Conservation (phyloP, 495 filamentous ascomycete genomes). For the Neurospora sp. region DNA sequence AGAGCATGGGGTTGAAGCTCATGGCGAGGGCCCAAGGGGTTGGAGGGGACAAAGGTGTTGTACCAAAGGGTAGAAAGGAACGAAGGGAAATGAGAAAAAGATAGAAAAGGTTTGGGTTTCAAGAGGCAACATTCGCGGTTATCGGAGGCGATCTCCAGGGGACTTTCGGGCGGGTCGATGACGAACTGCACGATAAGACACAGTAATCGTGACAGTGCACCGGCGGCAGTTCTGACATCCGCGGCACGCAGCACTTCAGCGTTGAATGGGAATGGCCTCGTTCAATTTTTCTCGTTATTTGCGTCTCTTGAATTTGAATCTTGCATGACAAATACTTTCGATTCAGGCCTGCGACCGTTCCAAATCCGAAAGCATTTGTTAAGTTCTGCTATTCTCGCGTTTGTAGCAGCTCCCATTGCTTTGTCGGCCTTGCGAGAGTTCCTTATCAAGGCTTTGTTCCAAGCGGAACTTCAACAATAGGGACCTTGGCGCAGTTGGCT, state of each 20-base stretch:
- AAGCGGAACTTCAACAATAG: not conserved
- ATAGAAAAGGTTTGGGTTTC: not conserved
- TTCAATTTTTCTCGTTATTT: not conserved
- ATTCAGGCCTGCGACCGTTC: not conserved
- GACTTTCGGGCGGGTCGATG: not conserved
- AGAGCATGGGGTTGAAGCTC: conserved; percentile 9
- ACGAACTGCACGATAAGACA: not conserved
- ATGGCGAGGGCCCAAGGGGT: not conserved
- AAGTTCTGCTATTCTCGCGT: too few species aligned
- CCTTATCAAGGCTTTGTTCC: not conserved
- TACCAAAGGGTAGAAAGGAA: too few species aligned
- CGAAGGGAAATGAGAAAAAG: not conserved
- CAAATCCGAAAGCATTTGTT: too few species aligned
- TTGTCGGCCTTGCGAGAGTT: too few species aligned
- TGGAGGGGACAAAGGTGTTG: not conserved
- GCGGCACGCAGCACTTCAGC: not conserved
- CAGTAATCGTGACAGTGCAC: conserved; percentile 2
- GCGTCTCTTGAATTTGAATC: too few species aligned
- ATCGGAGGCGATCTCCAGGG: not conserved
- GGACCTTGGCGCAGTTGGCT: not conserved
- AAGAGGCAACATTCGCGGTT: not conserved
- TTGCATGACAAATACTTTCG: too few species aligned
- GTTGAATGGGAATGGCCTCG: not conserved
- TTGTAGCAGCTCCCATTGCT: too few species aligned
- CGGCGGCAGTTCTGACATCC: not conserved